phyloP scores from a whole-genome alignment of 352 stramenopile genomes.

The Ophiocytium majus region DNA sequence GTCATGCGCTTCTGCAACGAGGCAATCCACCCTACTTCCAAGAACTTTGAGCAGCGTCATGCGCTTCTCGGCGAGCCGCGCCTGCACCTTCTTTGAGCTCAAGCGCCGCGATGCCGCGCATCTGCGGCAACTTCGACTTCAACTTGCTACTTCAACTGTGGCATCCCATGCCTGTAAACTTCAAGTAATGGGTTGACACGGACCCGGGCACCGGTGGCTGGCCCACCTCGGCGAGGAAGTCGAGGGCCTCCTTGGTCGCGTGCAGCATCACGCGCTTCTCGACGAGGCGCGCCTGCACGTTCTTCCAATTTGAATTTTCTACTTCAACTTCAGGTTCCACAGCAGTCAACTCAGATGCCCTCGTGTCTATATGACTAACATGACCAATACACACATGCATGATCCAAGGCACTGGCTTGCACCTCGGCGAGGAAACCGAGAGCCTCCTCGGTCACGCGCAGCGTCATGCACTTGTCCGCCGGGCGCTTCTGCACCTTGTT shows the following conservation, averaged over 20 bases:
- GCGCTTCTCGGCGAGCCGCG: constrained; percentile 80
- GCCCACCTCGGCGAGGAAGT: constrained; percentile 79
- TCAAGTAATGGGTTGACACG: constrained; percentile 65
- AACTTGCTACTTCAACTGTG: too few species aligned
- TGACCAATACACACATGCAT: too few species aligned
- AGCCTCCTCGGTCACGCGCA: constrained; percentile 79
- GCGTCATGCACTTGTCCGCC: constrained; percentile 79
- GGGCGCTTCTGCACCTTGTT: constrained; percentile 71
- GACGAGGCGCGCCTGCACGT: constrained; percentile 71
- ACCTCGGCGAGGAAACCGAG: constrained; percentile 83
- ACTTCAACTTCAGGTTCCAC: too few species aligned
- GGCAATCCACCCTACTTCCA: too few species aligned
- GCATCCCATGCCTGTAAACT: too few species aligned
- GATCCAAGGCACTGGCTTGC: background rate
- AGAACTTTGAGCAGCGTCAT: constrained; percentile 71
- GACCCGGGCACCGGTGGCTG: too few species aligned
- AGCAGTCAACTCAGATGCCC: too few species aligned
- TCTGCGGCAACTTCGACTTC: constrained; percentile 63
- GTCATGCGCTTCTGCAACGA: too few species aligned
- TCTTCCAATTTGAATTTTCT: constrained; percentile 36
- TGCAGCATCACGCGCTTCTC: constrained; percentile 84
- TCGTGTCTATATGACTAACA: too few species aligned
- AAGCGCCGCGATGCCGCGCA: constrained; percentile 87
- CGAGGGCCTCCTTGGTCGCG: constrained; percentile 77
- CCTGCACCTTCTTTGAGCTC: constrained; percentile 76